Evolutionary conservation across 352 stramenopile species (phyloP).

Genomic region (Pythium insidiosum): DNA sequence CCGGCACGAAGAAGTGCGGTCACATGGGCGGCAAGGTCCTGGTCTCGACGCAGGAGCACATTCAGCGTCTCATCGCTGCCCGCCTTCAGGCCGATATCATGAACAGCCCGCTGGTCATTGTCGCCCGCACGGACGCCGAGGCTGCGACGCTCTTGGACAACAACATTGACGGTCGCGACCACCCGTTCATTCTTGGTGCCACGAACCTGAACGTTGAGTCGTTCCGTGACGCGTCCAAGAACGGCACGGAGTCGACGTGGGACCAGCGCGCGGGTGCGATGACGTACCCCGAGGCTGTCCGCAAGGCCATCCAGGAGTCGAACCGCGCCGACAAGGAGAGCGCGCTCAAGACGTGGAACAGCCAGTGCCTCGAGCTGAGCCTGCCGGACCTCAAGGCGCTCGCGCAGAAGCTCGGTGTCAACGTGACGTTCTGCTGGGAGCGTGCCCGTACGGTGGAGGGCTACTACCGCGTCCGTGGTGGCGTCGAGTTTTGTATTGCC

Average conservation of each 20-base stretch:
- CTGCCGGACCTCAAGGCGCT: constrained; percentile 73
- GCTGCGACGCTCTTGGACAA: constrained; percentile 96
- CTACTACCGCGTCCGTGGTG: constrained; percentile 95
- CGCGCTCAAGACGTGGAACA: constrained; percentile 76
- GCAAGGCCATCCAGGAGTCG: constrained; percentile 61
- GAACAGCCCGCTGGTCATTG: constrained; percentile 91
- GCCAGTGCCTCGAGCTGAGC: constrained; percentile 64
- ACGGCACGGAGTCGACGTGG: constrained; percentile 78
- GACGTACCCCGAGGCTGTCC: constrained; percentile 95
- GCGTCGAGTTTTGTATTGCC: constrained; percentile 97
- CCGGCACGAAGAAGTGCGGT: constrained; percentile 98
- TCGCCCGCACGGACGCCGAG: constrained; percentile 96
- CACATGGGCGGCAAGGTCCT: constrained; percentile 99
- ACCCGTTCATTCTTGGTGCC: constrained; percentile 96
- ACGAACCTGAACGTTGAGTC: constrained; percentile 88
- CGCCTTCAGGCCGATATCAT: constrained; percentile 96
- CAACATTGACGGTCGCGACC: constrained; percentile 96
- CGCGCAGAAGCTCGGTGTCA: constrained; percentile 67
- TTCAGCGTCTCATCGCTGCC: constrained; percentile 94
- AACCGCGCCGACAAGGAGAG: constrained; percentile 46
- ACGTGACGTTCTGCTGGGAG: constrained; percentile 94
- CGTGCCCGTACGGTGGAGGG: constrained; percentile 93
- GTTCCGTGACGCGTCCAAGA: constrained; percentile 70
- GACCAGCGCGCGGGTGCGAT: constrained; percentile 89
- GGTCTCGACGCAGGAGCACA: constrained; percentile 96